Evolutionary conservation across 345 rosid species (phyloP).

Genomic region (Populus davidiana): DNA sequence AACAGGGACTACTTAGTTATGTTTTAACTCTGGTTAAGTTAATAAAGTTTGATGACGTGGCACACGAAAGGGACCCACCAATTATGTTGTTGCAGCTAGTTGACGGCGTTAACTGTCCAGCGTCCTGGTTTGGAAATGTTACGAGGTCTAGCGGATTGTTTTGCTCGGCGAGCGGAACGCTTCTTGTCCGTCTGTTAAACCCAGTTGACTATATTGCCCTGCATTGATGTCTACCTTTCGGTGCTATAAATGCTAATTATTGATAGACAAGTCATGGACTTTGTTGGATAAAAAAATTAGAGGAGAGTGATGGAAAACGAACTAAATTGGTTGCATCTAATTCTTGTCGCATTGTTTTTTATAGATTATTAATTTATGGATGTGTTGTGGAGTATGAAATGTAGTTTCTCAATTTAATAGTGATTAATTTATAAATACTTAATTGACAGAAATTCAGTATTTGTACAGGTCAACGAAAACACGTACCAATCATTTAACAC

Average conservation of each 20-base stretch:
- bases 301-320: neutral
- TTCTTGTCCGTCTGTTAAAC: neutral
- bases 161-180: neutral
- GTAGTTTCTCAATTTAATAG: neutral
- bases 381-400: neutral
- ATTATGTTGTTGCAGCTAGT: neutral
- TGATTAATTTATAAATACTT: neutral
- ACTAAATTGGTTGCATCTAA: neutral
- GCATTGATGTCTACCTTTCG: neutral
- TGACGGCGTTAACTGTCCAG: conserved; percentile 1
- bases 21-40: conserved; percentile 22
- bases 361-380: neutral
- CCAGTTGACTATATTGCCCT: neutral
- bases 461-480: too few relatives aligned
- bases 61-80: neutral
- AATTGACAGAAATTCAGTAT: neutral
- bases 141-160: neutral
- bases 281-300: neutral
- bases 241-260: too few relatives aligned
- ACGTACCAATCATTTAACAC: neutral
- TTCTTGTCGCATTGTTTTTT: neutral
- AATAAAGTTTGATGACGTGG: conserved; percentile 11
- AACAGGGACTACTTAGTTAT: neutral
- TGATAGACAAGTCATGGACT: too few relatives aligned
- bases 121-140: neutral